These are phyloP conservation scores for Rhizoclosmatium globosum DNA, from an alignment of 192 early-diverging fungal genomes.

Conservation along the genomic window DNA sequence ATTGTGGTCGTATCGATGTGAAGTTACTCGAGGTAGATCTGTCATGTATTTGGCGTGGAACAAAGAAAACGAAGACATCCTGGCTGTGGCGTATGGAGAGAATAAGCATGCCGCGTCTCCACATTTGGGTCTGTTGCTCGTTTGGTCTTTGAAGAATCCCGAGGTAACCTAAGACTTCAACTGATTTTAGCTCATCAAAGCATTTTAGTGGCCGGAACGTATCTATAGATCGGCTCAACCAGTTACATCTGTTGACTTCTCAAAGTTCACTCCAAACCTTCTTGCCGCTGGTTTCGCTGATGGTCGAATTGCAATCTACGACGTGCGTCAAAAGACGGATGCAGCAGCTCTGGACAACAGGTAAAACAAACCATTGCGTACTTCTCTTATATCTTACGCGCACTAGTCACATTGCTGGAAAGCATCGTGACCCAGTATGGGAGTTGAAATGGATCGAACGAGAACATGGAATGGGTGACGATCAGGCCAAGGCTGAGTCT, in stretches of 20 bases:
- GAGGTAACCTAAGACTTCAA: slow-evolving; percentile 45
- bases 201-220: slow-evolving; percentile 62
- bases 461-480: slow-evolving; percentile 58
- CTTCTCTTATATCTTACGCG: background rate
- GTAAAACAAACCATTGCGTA: slow-evolving; percentile 27
- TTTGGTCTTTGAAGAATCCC: slow-evolving; percentile 66
- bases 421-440: slow-evolving; percentile 71
- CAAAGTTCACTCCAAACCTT: slow-evolving; percentile 56
- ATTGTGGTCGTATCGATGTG: slow-evolving; percentile 65
- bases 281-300: slow-evolving; percentile 62
- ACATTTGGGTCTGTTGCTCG: slow-evolving; percentile 55
- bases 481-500: slow-evolving; percentile 57
- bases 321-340: slow-evolving; percentile 54
- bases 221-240: slow-evolving; percentile 54
- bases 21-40: slow-evolving; percentile 58
- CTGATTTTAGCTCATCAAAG: background rate
- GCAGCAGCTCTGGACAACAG: slow-evolving; percentile 56
- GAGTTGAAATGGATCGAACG: slow-evolving; percentile 69
- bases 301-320: slow-evolving; percentile 62
- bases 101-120: slow-evolving; percentile 39
- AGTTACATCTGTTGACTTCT: slow-evolving; percentile 67
- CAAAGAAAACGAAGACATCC: slow-evolving; percentile 66
- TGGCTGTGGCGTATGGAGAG: slow-evolving; percentile 66
- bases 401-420: slow-evolving; percentile 54
- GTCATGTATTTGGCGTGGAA: slow-evolving; percentile 66